These are phyloP conservation scores for Plasmodium inui DNA, from an alignment of 169 alveolate species.

Conservation along the genomic window DNA sequence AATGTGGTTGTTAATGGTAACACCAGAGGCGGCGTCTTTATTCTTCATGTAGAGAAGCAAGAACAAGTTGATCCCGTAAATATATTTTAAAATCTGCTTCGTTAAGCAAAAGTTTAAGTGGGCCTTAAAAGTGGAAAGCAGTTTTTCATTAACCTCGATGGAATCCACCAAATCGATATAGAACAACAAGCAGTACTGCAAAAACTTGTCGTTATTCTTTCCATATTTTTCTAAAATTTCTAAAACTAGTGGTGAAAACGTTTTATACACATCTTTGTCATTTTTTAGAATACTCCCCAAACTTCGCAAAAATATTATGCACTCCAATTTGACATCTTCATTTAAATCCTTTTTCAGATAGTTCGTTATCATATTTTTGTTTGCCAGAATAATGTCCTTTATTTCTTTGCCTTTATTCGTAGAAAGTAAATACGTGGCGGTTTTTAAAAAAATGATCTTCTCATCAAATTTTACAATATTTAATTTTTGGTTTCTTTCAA, in stretches of 20 bases:
- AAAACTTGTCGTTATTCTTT: constrained; percentile 60
- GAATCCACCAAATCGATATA: constrained; percentile 20
- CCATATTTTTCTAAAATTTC: constrained; percentile 72
- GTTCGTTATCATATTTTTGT: constrained; percentile 24
- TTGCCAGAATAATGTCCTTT: constrained; percentile 21
- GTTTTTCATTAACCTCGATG: constrained; percentile 56
- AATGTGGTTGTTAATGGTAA: constrained; percentile 10
- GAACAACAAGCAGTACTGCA: constrained; percentile 26
- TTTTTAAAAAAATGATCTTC: constrained; percentile 52
- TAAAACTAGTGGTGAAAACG: constrained; percentile 34
- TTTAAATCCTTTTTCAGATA: constrained; percentile 75
- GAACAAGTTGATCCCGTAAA: constrained; percentile 36
- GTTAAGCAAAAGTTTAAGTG: constrained; percentile 57
- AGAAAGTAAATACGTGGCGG: constrained; percentile 32
- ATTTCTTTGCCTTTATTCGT: constrained; percentile 26
- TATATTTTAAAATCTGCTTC: constrained; percentile 39
- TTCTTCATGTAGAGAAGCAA: constrained; percentile 36
- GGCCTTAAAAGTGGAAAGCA: constrained; percentile 1
- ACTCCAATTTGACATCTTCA: constrained; percentile 68
- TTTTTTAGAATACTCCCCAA: constrained; percentile 22
- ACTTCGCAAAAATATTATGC: constrained; percentile 10
- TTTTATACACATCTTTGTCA: constrained; percentile 62
- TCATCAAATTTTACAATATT: constrained; percentile 65
- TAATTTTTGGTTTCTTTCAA: constrained; percentile 41
- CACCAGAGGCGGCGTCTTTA: neutral